Evolutionary conservation across 2,329 filamentous ascomycete genomes (phyloP).

Genomic region (Leptographium procerum): DNA sequence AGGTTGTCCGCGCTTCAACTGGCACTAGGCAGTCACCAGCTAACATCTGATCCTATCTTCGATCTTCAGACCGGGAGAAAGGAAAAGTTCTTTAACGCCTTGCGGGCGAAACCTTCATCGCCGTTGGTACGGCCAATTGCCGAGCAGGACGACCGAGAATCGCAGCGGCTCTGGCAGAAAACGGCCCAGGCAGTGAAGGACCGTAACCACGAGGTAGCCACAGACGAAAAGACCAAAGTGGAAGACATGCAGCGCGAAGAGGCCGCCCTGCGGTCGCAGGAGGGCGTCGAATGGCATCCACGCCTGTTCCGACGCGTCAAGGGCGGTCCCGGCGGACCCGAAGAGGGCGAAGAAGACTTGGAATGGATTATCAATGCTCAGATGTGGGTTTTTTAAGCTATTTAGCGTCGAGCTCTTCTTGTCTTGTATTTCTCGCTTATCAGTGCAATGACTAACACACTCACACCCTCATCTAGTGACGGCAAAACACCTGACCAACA

Average conservation of each 20-base stretch:
- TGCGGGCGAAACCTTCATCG: constrained; percentile 61
- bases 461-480: constrained; percentile 29
- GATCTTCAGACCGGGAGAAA: constrained; percentile 66
- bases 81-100: constrained; percentile 81
- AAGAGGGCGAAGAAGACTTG: constrained; percentile 77
- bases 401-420: not conserved
- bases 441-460: not conserved
- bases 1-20: not conserved
- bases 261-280: constrained; percentile 65
- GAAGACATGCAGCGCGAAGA: constrained; percentile 88
- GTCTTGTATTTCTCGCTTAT: constrained; percentile 3
- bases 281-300: constrained; percentile 78
- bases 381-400: constrained; percentile 43
- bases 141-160: constrained; percentile 85
- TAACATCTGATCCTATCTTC: not conserved
- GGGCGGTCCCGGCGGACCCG: constrained; percentile 56
- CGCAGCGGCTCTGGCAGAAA: constrained; percentile 73
- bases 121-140: constrained; percentile 65
- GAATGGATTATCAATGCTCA: constrained; percentile 91
- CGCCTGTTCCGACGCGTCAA: constrained; percentile 69
- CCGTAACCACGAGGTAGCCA: constrained; percentile 78
- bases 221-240: constrained; percentile 91
- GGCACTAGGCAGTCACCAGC: not conserved
- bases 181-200: constrained; percentile 74
- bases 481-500: constrained; percentile 55